Conservation (phyloP, 192 early-diverging fungal genomes). For the Bifiguratus adelaidae region DNA sequence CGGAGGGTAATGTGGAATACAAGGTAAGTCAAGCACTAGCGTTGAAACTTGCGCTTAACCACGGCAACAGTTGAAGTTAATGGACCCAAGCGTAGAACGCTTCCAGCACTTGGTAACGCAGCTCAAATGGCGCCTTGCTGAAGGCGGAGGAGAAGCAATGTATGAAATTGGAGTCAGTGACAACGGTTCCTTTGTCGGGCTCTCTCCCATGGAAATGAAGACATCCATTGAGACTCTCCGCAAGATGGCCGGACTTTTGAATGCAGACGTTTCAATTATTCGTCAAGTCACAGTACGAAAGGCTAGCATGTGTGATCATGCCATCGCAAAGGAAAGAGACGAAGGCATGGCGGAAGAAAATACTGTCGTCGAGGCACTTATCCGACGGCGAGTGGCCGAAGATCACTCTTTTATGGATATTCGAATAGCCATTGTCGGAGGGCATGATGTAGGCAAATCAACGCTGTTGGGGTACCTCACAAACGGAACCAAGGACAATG, state of each 20-base stretch:
- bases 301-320: neutral
- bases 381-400: conserved; percentile 49
- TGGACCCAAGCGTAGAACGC: conserved; percentile 54
- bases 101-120: conserved; percentile 84
- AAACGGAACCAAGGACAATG: conserved; percentile 78
- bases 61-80: conserved; percentile 49
- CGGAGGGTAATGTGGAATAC: conserved; percentile 83
- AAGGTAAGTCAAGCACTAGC: conserved; percentile 35
- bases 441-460: conserved; percentile 72
- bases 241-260: conserved; percentile 48
- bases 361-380: conserved; percentile 68
- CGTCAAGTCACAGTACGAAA: conserved; percentile 28
- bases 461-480: conserved; percentile 76
- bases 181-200: conserved; percentile 66
- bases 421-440: conserved; percentile 76
- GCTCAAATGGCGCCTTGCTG: conserved; percentile 83
- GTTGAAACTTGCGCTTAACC: neutral
- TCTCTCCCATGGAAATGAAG: conserved; percentile 46
- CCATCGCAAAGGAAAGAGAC: conserved; percentile 8
- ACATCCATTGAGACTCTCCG: conserved; percentile 45
- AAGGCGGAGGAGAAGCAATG: conserved; percentile 77
- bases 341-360: conserved; percentile 5
- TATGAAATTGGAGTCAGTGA: conserved; percentile 90
- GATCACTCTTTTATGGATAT: conserved; percentile 66
- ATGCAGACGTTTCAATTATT: conserved; percentile 59